Conservation (phyloP, 2,329 filamentous ascomycete genomes). For the Calonectria leucothoes region DNA sequence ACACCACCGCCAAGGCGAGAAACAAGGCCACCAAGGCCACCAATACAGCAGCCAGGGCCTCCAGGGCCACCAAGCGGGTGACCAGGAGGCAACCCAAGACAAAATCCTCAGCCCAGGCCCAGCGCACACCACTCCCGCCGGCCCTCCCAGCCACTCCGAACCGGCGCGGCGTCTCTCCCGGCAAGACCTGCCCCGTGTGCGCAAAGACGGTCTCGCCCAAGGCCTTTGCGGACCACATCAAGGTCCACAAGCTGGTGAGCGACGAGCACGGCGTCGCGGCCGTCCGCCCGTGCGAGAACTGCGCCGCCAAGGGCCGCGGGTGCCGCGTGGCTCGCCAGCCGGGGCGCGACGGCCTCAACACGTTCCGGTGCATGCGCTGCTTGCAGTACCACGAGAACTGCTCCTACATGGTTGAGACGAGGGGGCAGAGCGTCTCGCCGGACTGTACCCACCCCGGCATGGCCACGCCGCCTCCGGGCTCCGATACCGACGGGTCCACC, state of each 20-base stretch:
- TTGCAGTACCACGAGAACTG: slow-evolving; percentile 6
- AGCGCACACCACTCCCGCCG: not conserved
- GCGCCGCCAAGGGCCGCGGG: not conserved
- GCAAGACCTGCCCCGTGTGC: not conserved
- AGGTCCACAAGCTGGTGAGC: not conserved
- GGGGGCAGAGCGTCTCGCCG: not conserved
- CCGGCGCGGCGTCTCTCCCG: not conserved
- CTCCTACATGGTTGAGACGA: not conserved
- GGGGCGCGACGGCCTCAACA: not conserved
- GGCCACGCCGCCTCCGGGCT: not conserved
- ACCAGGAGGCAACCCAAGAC: not conserved
- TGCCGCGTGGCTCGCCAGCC: not conserved
- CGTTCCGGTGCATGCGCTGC: not conserved
- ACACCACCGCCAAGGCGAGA: not conserved
- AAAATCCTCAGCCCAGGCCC: not conserved
- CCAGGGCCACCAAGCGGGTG: not conserved
- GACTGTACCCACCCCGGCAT: not conserved
- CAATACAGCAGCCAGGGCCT: not conserved
- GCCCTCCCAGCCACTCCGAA: not conserved
- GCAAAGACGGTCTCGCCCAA: not conserved
- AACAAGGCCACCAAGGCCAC: not conserved
- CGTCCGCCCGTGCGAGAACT: not conserved
- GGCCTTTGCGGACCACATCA: slow-evolving; percentile 1
- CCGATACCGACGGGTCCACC: not conserved
- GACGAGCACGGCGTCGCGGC: not conserved